These are phyloP conservation scores for Lipomyces chichibuensis DNA, from an alignment of 805 yeast genomes.

Conservation along the genomic window DNA sequence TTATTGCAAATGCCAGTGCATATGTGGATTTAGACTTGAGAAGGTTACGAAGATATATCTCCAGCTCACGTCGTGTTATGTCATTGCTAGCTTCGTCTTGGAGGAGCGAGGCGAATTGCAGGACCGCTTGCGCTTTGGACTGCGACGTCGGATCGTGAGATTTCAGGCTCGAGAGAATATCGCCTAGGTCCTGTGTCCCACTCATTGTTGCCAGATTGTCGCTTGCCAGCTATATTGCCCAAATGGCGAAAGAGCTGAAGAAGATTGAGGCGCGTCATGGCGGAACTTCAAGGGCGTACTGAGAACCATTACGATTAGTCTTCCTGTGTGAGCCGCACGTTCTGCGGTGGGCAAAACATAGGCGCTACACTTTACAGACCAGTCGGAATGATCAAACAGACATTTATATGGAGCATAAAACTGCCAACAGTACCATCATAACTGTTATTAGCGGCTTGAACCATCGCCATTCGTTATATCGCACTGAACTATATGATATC, in stretches of 20 bases:
- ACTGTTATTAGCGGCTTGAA: no score
- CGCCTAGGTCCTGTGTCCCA: neutral
- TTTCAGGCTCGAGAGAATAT: conserved; percentile 11
- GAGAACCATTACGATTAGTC: no score
- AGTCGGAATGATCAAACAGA: no score
- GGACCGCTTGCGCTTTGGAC: conserved; percentile 23
- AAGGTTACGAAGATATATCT: conserved; percentile 2
- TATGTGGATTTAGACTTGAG: conserved; percentile 27
- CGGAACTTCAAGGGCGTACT: no score
- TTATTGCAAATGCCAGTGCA: conserved; percentile 39
- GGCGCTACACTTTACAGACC: no score
- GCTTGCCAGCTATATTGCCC: neutral
- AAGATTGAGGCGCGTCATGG: neutral
- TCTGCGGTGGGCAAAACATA: no score
- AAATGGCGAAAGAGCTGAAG: neutral
- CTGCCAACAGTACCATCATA: no score
- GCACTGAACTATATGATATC: no score
- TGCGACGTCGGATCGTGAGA: conserved; percentile 16
- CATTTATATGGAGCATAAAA: no score
- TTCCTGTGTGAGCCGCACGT: no score
- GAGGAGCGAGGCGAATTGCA: conserved; percentile 22
- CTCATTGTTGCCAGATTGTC: neutral
- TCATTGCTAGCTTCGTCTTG: conserved; percentile 15
- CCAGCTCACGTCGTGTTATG: conserved; percentile 6
- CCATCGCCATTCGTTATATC: no score